A percentile compares a stretch with the other conserved stretches of the same genome.
phyloP scores from a whole-genome alignment of 2,329 filamentous ascomycete genomes.

The Xylaria sp. region DNA sequence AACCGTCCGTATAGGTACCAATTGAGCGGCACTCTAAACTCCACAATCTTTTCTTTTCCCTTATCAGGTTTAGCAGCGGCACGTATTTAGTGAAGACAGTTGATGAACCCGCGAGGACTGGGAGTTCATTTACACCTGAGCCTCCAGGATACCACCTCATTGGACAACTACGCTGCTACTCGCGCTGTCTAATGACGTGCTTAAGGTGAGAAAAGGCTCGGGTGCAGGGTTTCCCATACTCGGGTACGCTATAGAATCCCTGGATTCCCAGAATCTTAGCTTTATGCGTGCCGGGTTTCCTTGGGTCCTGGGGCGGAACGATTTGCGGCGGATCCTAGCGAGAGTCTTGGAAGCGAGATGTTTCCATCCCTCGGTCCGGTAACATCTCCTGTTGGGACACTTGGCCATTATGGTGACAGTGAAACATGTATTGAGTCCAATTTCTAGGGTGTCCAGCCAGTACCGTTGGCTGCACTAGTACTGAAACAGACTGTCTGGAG shows the following conservation, averaged over 20 bases:
- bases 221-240: constrained; percentile 12
- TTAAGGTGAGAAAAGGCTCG: background rate
- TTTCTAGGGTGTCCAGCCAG: background rate
- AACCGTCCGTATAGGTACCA: background rate
- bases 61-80: constrained; percentile 1
- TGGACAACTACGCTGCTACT: background rate
- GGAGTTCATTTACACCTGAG: constrained; percentile 4
- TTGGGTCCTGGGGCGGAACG: background rate
- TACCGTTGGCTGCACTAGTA: constrained; percentile 1
- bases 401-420: background rate
- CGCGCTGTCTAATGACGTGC: background rate
- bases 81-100: background rate
- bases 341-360: background rate
- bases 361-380: background rate
- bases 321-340: background rate
- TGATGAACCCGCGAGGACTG: background rate
- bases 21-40: constrained; percentile 2
- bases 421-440: background rate
- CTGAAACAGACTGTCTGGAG: constrained; percentile 9
- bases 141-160: constrained; percentile 4
- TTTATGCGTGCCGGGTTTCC: background rate
- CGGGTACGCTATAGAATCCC: background rate
- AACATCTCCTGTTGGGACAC: background rate
- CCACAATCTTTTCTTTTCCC: constrained; percentile 5
- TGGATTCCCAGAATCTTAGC: background rate